Evolutionary conservation across 2,329 filamentous ascomycete species (phyloP).

Genomic region (Chaetomium sp.): DNA sequence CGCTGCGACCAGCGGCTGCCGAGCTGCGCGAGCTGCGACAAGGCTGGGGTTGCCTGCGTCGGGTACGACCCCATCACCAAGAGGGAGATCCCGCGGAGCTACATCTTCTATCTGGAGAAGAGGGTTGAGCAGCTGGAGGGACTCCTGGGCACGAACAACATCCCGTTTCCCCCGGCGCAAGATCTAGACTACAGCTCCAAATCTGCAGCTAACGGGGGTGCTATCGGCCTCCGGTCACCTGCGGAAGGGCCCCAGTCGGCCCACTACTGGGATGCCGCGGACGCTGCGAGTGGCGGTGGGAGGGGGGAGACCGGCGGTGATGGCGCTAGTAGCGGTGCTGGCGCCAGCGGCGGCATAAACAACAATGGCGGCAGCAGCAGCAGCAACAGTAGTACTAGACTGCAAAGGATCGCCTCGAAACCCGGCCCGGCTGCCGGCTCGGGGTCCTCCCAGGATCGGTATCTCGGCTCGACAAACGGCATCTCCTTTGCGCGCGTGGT

Average conservation of each 20-base stretch:
- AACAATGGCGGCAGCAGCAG: slow-evolving; percentile 49
- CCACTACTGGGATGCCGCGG: slow-evolving; percentile 24
- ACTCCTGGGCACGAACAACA: slow-evolving; percentile 60
- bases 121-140: slow-evolving; percentile 77
- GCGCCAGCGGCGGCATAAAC: slow-evolving; percentile 20
- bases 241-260: slow-evolving; percentile 29
- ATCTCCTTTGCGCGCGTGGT: slow-evolving; percentile 94
- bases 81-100: slow-evolving; percentile 87
- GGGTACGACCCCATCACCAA: slow-evolving; percentile 97
- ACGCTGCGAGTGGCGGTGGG: slow-evolving; percentile 10
- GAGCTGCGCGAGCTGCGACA: slow-evolving; percentile 85
- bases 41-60: slow-evolving; percentile 84
- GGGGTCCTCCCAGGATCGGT: slow-evolving; percentile 67
- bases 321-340: not conserved
- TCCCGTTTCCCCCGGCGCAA: slow-evolving; percentile 65
- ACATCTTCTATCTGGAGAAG: slow-evolving; percentile 91
- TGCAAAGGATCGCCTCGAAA: slow-evolving; percentile 62
- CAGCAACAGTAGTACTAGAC: slow-evolving; percentile 47
- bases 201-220: slow-evolving; percentile 33
- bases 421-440: slow-evolving; percentile 21
- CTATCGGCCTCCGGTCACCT: slow-evolving; percentile 27
- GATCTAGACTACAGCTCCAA: slow-evolving; percentile 60
- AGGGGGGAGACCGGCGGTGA: too few species aligned
- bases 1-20: slow-evolving; percentile 90
- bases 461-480: slow-evolving; percentile 77